Conservation (phyloP, 352 stramenopile genomes). For the Pythium volutum region DNA sequence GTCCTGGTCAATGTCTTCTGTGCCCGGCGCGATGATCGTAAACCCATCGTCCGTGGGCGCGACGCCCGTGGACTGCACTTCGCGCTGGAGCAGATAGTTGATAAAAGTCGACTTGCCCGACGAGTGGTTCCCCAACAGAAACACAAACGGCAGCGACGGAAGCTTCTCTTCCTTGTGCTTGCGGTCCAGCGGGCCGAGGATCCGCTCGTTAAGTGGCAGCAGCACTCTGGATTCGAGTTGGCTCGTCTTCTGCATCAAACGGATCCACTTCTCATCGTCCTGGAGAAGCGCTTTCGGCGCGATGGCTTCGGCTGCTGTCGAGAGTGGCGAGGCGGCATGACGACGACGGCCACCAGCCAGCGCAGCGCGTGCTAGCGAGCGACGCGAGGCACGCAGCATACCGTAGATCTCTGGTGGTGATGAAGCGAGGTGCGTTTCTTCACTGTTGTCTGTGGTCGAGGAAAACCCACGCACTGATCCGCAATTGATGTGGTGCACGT, state of each 20-base stretch:
- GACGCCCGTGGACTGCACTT: conserved; percentile 98
- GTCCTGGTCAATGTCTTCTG: conserved; percentile 96
- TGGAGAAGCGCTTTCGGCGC: conserved; percentile 26
- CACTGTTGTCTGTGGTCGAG: conserved; percentile 4
- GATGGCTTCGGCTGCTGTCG: conserved; percentile 29
- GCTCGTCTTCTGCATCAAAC: conserved; percentile 81
- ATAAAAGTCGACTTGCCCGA: conserved; percentile 99
- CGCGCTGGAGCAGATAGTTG: conserved; percentile 96
- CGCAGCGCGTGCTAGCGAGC: conserved; percentile 16
- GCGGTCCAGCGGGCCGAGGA: conserved; percentile 85
- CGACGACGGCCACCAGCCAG: conserved; percentile 4
- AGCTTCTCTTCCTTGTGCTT: conserved; percentile 90
- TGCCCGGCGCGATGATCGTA: conserved; percentile 97
- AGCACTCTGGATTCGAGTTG: conserved; percentile 66
- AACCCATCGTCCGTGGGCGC: conserved; percentile 99
- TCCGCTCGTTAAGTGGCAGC: conserved; percentile 81
- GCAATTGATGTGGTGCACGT: conserved; percentile 11
- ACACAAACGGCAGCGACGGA: conserved; percentile 96
- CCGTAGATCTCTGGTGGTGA: background rate
- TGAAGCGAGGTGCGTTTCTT: conserved; percentile 15
- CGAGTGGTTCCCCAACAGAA: conserved; percentile 99
- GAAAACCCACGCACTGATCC: background rate
- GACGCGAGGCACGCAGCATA: conserved; percentile 27
- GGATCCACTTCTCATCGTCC: conserved; percentile 78
- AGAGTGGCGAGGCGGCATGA: conserved; percentile 5